Evolutionary conservation across 129 eudicot species (phyloP).

Genomic region (Deinandra increscens): DNA sequence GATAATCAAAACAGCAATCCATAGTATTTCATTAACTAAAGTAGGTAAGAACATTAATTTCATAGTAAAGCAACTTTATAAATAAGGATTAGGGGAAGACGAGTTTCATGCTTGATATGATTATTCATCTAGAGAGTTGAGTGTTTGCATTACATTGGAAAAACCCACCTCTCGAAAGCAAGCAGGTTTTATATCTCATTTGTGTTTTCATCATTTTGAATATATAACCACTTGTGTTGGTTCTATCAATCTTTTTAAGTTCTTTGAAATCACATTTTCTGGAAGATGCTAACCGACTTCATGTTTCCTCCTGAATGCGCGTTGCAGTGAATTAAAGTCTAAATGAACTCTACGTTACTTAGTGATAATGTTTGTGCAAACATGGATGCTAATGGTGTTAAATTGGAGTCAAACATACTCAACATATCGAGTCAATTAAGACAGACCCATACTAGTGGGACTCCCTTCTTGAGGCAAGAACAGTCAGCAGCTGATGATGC

Average conservation of each 20-base stretch:
- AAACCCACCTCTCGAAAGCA: neutral
- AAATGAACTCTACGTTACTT: slow-evolving; percentile 24
- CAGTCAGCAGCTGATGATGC: slow-evolving; percentile 42
- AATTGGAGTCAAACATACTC: slow-evolving; percentile 30
- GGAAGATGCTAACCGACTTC: slow-evolving; percentile 11
- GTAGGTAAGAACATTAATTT: neutral
- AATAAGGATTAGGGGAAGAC: neutral
- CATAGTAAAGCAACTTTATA: neutral
- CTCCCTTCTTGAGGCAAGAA: slow-evolving; percentile 33
- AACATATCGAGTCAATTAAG: slow-evolving; percentile 26
- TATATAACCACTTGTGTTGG: neutral
- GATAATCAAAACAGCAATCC: neutral
- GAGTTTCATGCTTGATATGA: neutral
- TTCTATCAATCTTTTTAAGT: neutral
- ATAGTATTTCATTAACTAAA: slow-evolving; percentile 2
- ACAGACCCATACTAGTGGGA: slow-evolving; percentile 27
- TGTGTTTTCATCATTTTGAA: neutral
- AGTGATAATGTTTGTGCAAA: slow-evolving; percentile 33
- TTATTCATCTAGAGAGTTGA: neutral
- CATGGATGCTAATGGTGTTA: slow-evolving; percentile 37
- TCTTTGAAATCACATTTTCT: neutral
- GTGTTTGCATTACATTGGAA: neutral
- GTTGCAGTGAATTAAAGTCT: slow-evolving; percentile 28
- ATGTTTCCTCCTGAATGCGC: slow-evolving; percentile 1
- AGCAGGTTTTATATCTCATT: neutral